Conservation (phyloP, 1,139 yeast species). For the Blastobotrys apis region DNA sequence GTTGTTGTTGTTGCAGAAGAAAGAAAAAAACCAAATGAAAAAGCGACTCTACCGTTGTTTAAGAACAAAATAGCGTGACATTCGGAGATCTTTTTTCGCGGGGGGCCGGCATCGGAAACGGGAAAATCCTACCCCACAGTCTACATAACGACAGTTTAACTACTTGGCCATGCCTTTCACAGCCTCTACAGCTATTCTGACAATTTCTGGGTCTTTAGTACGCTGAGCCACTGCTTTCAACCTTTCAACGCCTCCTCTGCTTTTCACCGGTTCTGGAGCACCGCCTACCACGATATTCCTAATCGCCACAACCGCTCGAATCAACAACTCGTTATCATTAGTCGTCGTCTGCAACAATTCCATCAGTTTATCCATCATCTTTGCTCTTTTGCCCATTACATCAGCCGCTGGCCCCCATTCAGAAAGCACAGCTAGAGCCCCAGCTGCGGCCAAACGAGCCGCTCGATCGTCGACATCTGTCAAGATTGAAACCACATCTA, state of each 20-base stretch:
- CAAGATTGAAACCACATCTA: constrained; percentile 32
- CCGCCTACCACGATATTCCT: constrained; percentile 12
- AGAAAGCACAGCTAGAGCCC: constrained; percentile 39
- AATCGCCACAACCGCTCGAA: constrained; percentile 21
- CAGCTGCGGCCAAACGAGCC: constrained; percentile 39
- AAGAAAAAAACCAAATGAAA: not conserved
- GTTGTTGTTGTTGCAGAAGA: not conserved
- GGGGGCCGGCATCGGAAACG: not conserved
- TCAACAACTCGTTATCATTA: constrained; percentile 15
- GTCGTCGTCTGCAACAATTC: constrained; percentile 26
- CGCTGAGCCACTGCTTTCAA: not conserved
- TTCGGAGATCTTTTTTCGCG: no score
- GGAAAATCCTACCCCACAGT: not conserved
- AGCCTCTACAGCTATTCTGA: not conserved
- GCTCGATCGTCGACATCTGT: constrained; percentile 34
- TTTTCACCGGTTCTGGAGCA: not conserved
- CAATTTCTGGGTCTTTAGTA: not conserved
- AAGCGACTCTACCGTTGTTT: not conserved
- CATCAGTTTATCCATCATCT: constrained; percentile 22
- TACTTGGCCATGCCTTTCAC: not conserved
- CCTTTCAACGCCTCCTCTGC: not conserved
- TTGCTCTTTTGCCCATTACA: constrained; percentile 22
- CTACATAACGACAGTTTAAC: not conserved
- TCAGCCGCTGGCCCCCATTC: constrained; percentile 36
- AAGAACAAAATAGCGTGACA: no score